phyloP scores from a whole-genome alignment of 257 asterid genomes.

The Coffea canephora region DNA sequence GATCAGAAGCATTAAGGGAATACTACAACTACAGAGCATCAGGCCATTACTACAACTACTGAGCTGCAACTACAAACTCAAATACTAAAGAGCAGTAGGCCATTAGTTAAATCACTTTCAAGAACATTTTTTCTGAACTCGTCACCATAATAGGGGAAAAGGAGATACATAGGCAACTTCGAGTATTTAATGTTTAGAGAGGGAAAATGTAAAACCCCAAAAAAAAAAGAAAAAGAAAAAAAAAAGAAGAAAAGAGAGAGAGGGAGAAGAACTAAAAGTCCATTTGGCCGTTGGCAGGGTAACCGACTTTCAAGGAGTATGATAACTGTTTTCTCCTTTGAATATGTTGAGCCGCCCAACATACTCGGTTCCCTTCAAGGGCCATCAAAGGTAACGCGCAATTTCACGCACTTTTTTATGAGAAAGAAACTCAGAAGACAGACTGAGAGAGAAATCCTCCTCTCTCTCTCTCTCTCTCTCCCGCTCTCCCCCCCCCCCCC shows the following conservation, averaged over 20 bases:
- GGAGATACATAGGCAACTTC: background rate
- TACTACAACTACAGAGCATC: too few relatives aligned
- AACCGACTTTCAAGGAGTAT: slow-evolving; percentile 8
- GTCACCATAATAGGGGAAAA: too few relatives aligned
- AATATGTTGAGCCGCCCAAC: slow-evolving; percentile 23
- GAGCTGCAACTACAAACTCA: too few relatives aligned
- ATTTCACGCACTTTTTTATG: background rate
- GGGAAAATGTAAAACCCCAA: too few relatives aligned
- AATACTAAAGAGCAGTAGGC: too few relatives aligned
- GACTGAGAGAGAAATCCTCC: slow-evolving; percentile 14
- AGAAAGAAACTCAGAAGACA: slow-evolving; percentile 2
- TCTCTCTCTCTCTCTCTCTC: slow-evolving; percentile 20
- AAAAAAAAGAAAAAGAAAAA: background rate
- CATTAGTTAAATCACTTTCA: too few relatives aligned
- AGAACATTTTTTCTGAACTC: too few relatives aligned
- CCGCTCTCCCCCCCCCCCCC: slow-evolving; percentile 11
- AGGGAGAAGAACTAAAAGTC: background rate
- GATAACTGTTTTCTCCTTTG: slow-evolving; percentile 16
- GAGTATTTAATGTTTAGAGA: too few relatives aligned
- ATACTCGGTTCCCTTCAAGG: background rate
- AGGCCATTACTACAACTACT: too few relatives aligned
- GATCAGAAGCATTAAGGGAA: too few relatives aligned
- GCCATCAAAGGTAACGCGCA: background rate
- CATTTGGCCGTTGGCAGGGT: background rate
- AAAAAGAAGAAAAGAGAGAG: background rate